Conservation (phyloP, 1,284 basidiomycete species). For the Anthracocystis panici-leucophaei region DNA sequence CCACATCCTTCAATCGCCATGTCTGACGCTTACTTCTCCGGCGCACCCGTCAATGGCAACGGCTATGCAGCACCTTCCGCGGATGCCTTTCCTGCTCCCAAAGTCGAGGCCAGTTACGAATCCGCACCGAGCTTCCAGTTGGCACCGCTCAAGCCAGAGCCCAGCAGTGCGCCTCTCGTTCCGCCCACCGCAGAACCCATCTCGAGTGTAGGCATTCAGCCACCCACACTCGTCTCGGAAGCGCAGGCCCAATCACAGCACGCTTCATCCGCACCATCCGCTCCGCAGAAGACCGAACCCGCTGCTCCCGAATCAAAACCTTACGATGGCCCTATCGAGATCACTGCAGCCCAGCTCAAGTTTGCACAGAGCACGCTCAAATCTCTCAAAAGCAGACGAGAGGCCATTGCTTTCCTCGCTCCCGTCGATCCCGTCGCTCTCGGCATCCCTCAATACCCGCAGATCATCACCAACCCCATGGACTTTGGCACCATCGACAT, state of each 20-base stretch:
- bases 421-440: constrained; percentile 93
- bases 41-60: constrained; percentile 29
- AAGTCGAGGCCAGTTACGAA: constrained; percentile 15
- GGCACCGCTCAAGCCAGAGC: constrained; percentile 15
- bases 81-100: constrained; percentile 1
- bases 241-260: constrained; percentile 23
- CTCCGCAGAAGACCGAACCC: constrained; percentile 4
- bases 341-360: constrained; percentile 77
- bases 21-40: constrained; percentile 24
- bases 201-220: constrained; percentile 34
- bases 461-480: constrained; percentile 90
- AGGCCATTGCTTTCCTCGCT: constrained; percentile 82
- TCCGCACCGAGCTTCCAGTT: constrained; percentile 7
- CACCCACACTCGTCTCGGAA: constrained; percentile 27
- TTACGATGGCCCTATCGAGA: constrained; percentile 46
- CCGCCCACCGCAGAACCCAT: constrained; percentile 44
- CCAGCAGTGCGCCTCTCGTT: constrained; percentile 25
- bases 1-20: constrained; percentile 5
- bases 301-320: constrained; percentile 22
- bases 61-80: background rate
- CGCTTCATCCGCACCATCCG: constrained; percentile 2
- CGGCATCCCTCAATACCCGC: constrained; percentile 89
- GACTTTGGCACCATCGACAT: constrained; percentile 93
- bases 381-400: constrained; percentile 86
- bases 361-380: constrained; percentile 84